Percentiles rank a stretch among this genome's conserved stretches.
These are phyloP conservation scores for Arthrocladium fulminans DNA, from an alignment of 2,329 filamentous ascomycete species.

Conservation along the genomic window DNA sequence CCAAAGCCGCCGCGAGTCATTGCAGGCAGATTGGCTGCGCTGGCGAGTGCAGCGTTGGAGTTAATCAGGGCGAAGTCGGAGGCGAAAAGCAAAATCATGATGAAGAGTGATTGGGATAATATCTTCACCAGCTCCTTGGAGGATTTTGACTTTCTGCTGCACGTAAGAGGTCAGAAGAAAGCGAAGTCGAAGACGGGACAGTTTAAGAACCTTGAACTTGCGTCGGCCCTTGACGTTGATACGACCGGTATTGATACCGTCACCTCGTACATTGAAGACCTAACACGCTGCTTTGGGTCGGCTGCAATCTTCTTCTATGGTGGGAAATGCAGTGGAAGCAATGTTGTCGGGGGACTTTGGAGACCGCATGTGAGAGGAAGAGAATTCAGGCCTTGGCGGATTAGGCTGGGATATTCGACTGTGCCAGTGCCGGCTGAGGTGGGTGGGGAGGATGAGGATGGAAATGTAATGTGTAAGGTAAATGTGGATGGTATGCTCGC, in stretches of 20 bases:
- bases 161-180: conserved; percentile 45
- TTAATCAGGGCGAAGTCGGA: conserved; percentile 44
- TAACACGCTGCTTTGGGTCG: conserved; percentile 58
- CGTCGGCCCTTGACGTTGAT: conserved; percentile 31
- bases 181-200: conserved; percentile 17
- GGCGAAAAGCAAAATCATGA: conserved; percentile 43
- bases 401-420: conserved; percentile 61
- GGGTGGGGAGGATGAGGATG: conserved; percentile 24
- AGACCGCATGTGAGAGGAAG: conserved; percentile 44
- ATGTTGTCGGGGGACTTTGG: conserved; percentile 57
- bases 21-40: conserved; percentile 69
- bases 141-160: conserved; percentile 82
- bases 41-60: conserved; percentile 67
- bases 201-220: conserved; percentile 72
- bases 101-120: conserved; percentile 26
- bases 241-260: conserved; percentile 53
- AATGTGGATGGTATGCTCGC: conserved; percentile 60
- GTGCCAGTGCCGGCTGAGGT: conserved; percentile 38
- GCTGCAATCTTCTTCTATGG: conserved; percentile 75
- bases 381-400: conserved; percentile 52
- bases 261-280: conserved; percentile 55
- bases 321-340: conserved; percentile 38
- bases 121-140: conserved; percentile 65
- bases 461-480: conserved; percentile 46
- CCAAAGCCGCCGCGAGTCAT: conserved; percentile 67